These are phyloP conservation scores for Elsinoe fawcettii DNA, from an alignment of 2,329 filamentous ascomycete genomes.

Conservation along the genomic window DNA sequence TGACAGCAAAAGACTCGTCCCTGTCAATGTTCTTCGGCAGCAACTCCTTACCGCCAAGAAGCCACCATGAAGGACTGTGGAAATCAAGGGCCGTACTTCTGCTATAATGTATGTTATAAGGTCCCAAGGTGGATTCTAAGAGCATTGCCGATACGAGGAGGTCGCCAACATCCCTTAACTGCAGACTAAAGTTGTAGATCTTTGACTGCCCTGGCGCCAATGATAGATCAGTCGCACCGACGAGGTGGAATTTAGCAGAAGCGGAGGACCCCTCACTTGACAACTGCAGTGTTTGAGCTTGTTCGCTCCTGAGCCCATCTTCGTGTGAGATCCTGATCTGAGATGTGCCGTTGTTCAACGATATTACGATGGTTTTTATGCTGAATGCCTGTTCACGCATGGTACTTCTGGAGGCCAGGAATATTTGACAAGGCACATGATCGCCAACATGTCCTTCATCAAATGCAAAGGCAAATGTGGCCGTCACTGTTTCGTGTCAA, in stretches of 20 bases:
- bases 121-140: not conserved
- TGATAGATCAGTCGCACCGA: not conserved
- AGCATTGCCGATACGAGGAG: not conserved
- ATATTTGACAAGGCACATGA: conserved; percentile 14
- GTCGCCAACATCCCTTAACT: conserved; percentile 7
- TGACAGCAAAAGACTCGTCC: conserved; percentile 50
- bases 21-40: conserved; percentile 36
- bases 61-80: conserved; percentile 17
- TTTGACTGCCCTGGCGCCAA: not conserved
- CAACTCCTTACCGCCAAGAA: conserved; percentile 29
- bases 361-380: not conserved
- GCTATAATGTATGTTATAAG: conserved; percentile 17
- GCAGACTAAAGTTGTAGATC: conserved; percentile 1
- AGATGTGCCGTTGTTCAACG: conserved; percentile 12
- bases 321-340: conserved; percentile 12
- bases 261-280: conserved; percentile 10
- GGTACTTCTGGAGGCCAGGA: not conserved
- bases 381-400: not conserved
- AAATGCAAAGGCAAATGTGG: conserved; percentile 16
- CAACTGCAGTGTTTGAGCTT: conserved; percentile 4
- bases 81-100: conserved; percentile 22
- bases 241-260: not conserved
- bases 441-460: conserved; percentile 18
- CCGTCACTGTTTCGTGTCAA: conserved; percentile 3
- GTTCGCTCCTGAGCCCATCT: not conserved